Base-by-base conservation (phyloP, 2,329 filamentous ascomycete genomes). In the Chaetomiaceae sp. region DNA sequence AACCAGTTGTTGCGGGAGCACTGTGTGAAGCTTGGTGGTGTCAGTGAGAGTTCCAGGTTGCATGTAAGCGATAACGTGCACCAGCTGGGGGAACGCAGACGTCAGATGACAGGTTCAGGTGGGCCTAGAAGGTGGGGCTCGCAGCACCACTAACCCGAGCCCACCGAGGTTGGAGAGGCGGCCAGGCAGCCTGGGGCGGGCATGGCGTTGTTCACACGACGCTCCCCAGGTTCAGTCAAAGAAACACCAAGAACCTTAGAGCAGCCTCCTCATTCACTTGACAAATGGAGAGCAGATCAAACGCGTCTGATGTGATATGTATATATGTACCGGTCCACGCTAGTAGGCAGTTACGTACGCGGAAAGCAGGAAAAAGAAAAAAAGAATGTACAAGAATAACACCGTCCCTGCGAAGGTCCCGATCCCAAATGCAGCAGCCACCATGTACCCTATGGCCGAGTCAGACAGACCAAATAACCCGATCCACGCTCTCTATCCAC, bases 351-450 rank as follows among this genome's bases (percentile, higher is more conserved):
- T 10, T 27, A 38, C 16, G 33, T 38, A 35, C 16, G 45, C 38
- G 45, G 49, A 12, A 45, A 47, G n/a, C n/a, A 33, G 31, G 12
- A 39, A 46, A 52, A 16, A n/a, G n/a, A 21, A 27, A 10, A 6
- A 48, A 52, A 33, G n/a, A 43, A 47, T 55, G 45, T 55, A 55
- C 53, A 55, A 49, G 49, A 55, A 52, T 19, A 17, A 16, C 20
- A 6, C 25, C 25, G 17, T 27, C 45, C 27, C 12, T 16, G 27
- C 5, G 4, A 27, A 21, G n/a, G n/a, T n/a, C 5, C n/a, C 37
- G 12, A 17, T 21, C 21, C 9, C 8, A 7, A 34, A 27, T 25
- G 25, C 45, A 21, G 33, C 41, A 25, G 25, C 44, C 27, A n/a
- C n/a, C n/a, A n/a, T n/a, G n/a, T n/a, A n/a, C n/a, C n/a, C n/a